These are phyloP conservation scores for Rhinocladiella mackenziei DNA, from an alignment of 2,329 filamentous ascomycete species.

Conservation along the genomic window DNA sequence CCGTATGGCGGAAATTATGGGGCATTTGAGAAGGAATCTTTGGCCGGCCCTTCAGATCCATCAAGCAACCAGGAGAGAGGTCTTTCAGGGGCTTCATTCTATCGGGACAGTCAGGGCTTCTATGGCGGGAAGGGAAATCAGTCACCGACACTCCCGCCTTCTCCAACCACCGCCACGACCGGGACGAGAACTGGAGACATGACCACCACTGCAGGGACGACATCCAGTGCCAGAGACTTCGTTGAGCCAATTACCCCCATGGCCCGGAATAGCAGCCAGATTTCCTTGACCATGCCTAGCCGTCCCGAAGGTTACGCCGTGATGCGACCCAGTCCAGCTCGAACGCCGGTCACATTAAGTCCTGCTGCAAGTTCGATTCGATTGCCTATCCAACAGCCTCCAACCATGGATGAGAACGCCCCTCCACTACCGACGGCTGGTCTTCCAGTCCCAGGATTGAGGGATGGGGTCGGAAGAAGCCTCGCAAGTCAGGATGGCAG, in stretches of 20 bases:
- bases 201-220: constrained; percentile 2
- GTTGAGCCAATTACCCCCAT: constrained; percentile 3
- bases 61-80: constrained; percentile 22
- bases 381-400: constrained; percentile 25
- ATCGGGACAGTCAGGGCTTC: constrained; percentile 32
- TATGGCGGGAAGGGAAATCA: constrained; percentile 25
- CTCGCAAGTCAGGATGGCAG: constrained; percentile 43
- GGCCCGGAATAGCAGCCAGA: constrained; percentile 14
- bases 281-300: constrained; percentile 26
- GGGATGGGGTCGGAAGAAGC: constrained; percentile 43
- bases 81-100: constrained; percentile 32
- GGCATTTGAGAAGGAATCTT: constrained; percentile 29
- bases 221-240: constrained; percentile 19
- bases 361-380: constrained; percentile 31
- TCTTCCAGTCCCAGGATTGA: constrained; percentile 30
- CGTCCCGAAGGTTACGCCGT: constrained; percentile 34
- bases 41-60: constrained; percentile 15
- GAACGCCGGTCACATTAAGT: constrained; percentile 40
- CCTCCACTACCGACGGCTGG: constrained; percentile 31
- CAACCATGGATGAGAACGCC: constrained; percentile 26
- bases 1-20: constrained; percentile 39
- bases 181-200: constrained; percentile 7
- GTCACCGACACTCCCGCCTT: constrained; percentile 21
- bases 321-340: constrained; percentile 42
- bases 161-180: constrained; percentile 19